Conservation (phyloP, 1,139 yeast species). For the Nematodospora anomalae region DNA sequence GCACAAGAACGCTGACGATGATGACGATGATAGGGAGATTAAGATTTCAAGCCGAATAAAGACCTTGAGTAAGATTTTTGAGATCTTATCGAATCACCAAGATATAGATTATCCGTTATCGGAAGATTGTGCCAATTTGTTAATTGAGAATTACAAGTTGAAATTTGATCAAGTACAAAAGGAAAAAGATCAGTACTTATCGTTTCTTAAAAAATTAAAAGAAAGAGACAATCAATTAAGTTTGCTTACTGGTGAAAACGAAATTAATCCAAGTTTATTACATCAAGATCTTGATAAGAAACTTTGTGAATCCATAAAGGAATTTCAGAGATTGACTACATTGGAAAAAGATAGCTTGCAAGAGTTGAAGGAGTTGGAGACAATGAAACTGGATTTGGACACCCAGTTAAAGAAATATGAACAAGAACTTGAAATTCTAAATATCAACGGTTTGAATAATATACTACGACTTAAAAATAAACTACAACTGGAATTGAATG, state of each 20-base stretch:
- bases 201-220: conserved; percentile 67
- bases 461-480: conserved; percentile 50
- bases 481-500: conserved; percentile 49
- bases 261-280: conserved; percentile 14
- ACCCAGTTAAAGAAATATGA: conserved; percentile 38
- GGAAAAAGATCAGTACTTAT: conserved; percentile 78
- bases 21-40: conserved; percentile 12
- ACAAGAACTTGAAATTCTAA: conserved; percentile 39
- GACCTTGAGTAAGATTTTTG: conserved; percentile 62
- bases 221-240: conserved; percentile 37
- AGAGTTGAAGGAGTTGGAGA: conserved; percentile 49
- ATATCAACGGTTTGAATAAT: conserved; percentile 41
- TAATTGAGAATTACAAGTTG: conserved; percentile 65
- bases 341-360: conserved; percentile 37
- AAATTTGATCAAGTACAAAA: conserved; percentile 72
- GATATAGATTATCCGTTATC: conserved; percentile 90
- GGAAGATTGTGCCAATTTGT: conserved; percentile 71
- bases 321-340: conserved; percentile 34
- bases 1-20: conserved; percentile 7
- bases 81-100: conserved; percentile 57
- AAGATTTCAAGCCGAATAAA: conserved; percentile 45
- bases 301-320: conserved; percentile 40
- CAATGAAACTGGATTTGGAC: conserved; percentile 39
- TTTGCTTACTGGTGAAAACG: conserved; percentile 11
- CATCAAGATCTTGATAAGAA: conserved; percentile 32